phyloP scores from a whole-genome alignment of 768 basidiomycete genomes.

The Suillus fuscotomentosus region DNA sequence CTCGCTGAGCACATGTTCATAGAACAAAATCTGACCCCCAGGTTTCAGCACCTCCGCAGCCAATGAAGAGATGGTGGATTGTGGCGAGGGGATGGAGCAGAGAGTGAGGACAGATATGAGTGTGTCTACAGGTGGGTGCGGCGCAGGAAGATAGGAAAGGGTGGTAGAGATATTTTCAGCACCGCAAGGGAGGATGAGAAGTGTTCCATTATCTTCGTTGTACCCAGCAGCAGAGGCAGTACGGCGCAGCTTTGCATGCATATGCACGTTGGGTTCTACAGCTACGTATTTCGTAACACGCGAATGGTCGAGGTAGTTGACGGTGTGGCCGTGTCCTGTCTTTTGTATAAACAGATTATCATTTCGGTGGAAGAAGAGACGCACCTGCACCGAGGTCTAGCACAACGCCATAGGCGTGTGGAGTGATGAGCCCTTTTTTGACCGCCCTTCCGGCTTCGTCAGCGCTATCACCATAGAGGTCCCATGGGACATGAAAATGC shows the following conservation, averaged over 20 bases:
- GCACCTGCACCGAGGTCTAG: conserved; percentile 70
- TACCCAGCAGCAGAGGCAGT: conserved; percentile 52
- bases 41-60: conserved; percentile 55
- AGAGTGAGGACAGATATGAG: conserved; percentile 64
- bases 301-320: conserved; percentile 54
- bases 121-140: conserved; percentile 49
- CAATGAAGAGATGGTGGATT: conserved; percentile 45
- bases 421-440: conserved; percentile 50
- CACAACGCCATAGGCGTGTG: conserved; percentile 56
- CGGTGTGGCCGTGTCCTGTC: conserved; percentile 64
- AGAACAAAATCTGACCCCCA: conserved; percentile 63
- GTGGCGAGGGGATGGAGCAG: conserved; percentile 61
- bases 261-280: conserved; percentile 64
- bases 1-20: conserved; percentile 67
- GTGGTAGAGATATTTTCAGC: conserved; percentile 58
- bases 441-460: conserved; percentile 41
- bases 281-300: conserved; percentile 67
- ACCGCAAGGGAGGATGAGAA: conserved; percentile 60
- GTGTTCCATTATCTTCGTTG: conserved; percentile 47
- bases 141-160: conserved; percentile 34
- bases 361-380: conserved; percentile 4
- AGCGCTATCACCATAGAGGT: conserved; percentile 41
- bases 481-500: conserved; percentile 62
- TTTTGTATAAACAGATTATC: neutral
- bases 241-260: conserved; percentile 57